Percentiles rank a stretch among this genome's conserved stretches.
Conservation (phyloP, 1,284 basidiomycete species). For the Sphaerobolus stellatus region DNA sequence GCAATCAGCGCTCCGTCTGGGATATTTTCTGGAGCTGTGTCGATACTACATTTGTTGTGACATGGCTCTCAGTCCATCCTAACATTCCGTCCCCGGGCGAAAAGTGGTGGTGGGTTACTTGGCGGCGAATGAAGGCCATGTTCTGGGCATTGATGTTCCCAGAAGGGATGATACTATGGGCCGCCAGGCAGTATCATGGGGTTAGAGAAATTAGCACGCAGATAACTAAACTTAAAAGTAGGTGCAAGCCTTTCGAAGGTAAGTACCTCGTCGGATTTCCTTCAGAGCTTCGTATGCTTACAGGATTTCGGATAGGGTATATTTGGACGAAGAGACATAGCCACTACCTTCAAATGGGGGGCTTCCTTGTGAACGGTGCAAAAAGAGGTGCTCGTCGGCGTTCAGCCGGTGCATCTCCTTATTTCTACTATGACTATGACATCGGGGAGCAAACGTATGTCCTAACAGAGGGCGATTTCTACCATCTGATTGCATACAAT, state of each 20-base stretch:
- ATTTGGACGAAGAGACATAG: conserved; percentile 25
- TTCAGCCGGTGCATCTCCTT: too few relatives aligned
- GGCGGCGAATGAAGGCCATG: conserved; percentile 20
- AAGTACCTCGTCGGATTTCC: too few relatives aligned
- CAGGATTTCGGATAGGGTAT: too few relatives aligned
- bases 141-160: conserved; percentile 21
- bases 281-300: background rate
- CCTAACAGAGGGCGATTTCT: too few relatives aligned
- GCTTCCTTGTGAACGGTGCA: too few relatives aligned
- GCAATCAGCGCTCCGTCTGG: background rate
- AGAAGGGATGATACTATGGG: conserved; percentile 24
- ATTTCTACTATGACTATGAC: too few relatives aligned
- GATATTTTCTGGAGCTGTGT: background rate
- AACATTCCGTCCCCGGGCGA: conserved; percentile 27
- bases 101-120: background rate
- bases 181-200: conserved; percentile 25
- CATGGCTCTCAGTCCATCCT: conserved; percentile 35
- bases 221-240: too few relatives aligned
- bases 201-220: conserved; percentile 18
- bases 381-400: too few relatives aligned
- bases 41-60: conserved; percentile 25
- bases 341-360: conserved; percentile 30
- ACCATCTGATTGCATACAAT: too few relatives aligned
- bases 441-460: too few relatives aligned
- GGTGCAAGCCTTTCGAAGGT: too few relatives aligned